These are phyloP conservation scores for Austroboletus novae-zelandiae DNA, from an alignment of 1,284 basidiomycete genomes.

Conservation along the genomic window DNA sequence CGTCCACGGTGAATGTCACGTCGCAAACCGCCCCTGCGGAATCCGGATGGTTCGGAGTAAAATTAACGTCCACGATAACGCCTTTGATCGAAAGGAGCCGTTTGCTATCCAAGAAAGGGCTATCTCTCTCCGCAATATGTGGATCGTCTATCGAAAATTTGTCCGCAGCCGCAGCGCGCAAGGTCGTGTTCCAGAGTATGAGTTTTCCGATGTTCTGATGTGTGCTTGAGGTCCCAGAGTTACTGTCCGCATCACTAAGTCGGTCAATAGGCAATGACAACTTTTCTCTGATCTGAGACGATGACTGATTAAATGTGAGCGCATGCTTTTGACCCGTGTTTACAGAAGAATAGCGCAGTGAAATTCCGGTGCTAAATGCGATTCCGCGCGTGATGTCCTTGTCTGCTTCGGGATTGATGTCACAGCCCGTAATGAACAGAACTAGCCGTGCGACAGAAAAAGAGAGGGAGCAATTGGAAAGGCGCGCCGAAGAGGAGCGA, in stretches of 20 bases:
- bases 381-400: constrained; percentile 71
- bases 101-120: constrained; percentile 39
- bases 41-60: constrained; percentile 28
- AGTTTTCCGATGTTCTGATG: constrained; percentile 43
- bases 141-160: constrained; percentile 64
- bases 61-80: constrained; percentile 37
- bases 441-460: constrained; percentile 63
- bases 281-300: constrained; percentile 46
- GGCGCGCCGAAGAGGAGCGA: constrained; percentile 38
- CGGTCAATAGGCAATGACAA: constrained; percentile 61
- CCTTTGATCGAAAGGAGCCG: constrained; percentile 49
- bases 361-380: constrained; percentile 57
- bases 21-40: constrained; percentile 12
- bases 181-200: constrained; percentile 44
- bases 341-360: constrained; percentile 62
- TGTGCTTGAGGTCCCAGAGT: constrained; percentile 31
- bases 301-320: constrained; percentile 39
- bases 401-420: constrained; percentile 71
- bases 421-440: constrained; percentile 69
- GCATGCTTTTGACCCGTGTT: constrained; percentile 45
- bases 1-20: constrained; percentile 27
- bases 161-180: constrained; percentile 62
- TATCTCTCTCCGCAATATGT: constrained; percentile 50
- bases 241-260: constrained; percentile 51
- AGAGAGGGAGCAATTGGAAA: constrained; percentile 56